Conservation (phyloP, 2,329 filamentous ascomycete species). For the Fusarium sp. region DNA sequence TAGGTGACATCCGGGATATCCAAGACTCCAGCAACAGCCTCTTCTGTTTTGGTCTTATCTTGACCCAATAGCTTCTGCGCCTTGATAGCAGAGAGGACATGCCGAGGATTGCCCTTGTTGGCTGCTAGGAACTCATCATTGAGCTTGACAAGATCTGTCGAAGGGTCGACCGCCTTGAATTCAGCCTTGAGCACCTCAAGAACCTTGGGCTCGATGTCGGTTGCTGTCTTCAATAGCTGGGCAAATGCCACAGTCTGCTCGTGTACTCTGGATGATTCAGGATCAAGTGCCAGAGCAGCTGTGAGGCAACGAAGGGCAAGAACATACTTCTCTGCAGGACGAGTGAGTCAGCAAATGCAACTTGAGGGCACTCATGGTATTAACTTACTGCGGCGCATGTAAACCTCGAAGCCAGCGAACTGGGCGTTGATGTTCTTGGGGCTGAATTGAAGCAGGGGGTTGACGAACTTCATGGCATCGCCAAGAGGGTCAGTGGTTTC, state of each 20-base stretch:
- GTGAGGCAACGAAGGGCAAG: conserved; percentile 89
- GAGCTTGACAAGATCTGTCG: conserved; percentile 70
- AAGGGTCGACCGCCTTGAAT: conserved; percentile 72
- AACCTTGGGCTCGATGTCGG: conserved; percentile 72
- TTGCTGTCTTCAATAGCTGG: conserved; percentile 68
- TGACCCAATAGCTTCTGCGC: conserved; percentile 71
- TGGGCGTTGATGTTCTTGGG: conserved; percentile 86
- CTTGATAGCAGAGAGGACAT: conserved; percentile 74
- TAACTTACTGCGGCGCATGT: conserved; percentile 81
- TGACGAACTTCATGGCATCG: conserved; percentile 89
- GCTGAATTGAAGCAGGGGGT: conserved; percentile 83
- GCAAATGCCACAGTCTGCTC: conserved; percentile 80
- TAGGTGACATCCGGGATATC: conserved; percentile 64
- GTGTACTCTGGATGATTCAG: conserved; percentile 78
- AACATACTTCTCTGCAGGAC: conserved; percentile 79
- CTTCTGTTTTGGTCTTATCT: conserved; percentile 68
- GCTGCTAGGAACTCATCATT: conserved; percentile 75
- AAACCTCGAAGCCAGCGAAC: conserved; percentile 89
- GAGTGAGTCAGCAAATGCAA: neutral
- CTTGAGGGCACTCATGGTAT: neutral
- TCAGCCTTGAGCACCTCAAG: conserved; percentile 77
- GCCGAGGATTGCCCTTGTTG: conserved; percentile 71
- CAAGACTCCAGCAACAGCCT: conserved; percentile 72
- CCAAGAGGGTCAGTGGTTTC: conserved; percentile 85
- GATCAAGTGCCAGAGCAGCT: conserved; percentile 76